Percentiles rank a stretch among this genome's conserved stretches.
Evolutionary conservation across 352 stramenopile species (phyloP).

Genomic region (Phytophthora citrophthora): DNA sequence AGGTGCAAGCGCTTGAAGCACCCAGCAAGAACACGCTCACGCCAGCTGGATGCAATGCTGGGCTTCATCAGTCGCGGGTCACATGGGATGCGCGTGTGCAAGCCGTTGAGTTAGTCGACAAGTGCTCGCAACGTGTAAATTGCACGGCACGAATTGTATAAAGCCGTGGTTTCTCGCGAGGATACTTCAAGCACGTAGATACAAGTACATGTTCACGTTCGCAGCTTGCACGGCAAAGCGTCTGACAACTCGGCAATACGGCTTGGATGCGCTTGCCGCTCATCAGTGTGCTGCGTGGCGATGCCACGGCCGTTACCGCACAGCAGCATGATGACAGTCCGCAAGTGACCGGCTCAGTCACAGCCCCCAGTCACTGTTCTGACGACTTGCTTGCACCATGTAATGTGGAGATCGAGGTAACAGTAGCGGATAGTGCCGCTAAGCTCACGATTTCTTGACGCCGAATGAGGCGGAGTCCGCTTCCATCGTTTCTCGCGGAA

Average conservation of each 20-base stretch:
- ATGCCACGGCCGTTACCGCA: conserved; percentile 5
- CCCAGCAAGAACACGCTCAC: conserved; percentile 5
- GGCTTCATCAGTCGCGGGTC: conserved; percentile 9
- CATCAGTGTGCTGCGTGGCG: neutral
- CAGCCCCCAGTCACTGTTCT: too few species aligned
- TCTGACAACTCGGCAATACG: too few species aligned
- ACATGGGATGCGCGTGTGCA: neutral
- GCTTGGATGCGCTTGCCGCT: neutral
- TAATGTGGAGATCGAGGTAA: neutral
- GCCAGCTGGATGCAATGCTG: conserved; percentile 1
- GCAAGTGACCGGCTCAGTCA: too few species aligned
- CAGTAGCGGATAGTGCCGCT: too few species aligned
- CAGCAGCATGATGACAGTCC: conserved; percentile 1
- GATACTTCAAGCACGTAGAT: too few species aligned
- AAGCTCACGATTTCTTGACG: too few species aligned
- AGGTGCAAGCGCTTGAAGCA: conserved; percentile 4
- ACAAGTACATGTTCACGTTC: too few species aligned
- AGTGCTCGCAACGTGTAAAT: too few species aligned
- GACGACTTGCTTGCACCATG: too few species aligned
- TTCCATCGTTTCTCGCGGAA: neutral
- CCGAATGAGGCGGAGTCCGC: too few species aligned
- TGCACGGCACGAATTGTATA: neutral
- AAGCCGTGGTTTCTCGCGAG: neutral
- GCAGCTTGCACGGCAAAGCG: neutral
- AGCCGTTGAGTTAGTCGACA: conserved; percentile 12